These are phyloP conservation scores for Suillus bovinus DNA, from an alignment of 768 basidiomycete species.

Conservation along the genomic window DNA sequence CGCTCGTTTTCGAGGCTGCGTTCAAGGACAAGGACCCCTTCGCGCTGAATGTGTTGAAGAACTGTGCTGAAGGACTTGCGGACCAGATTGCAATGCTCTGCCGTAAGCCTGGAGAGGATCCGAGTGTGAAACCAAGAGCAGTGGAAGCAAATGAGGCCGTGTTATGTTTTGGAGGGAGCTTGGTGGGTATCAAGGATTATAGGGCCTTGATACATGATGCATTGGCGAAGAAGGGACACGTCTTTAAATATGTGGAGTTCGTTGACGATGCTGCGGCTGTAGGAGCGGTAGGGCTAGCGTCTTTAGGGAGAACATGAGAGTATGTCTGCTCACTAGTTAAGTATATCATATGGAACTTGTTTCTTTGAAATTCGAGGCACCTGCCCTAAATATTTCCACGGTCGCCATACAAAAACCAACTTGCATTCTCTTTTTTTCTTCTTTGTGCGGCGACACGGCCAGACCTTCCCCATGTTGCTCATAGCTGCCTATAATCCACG, in stretches of 20 bases:
- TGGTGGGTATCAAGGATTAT: slow-evolving; percentile 65
- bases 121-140: slow-evolving; percentile 29
- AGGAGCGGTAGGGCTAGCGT: slow-evolving; percentile 61
- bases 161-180: slow-evolving; percentile 78
- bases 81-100: slow-evolving; percentile 54
- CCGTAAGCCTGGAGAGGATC: slow-evolving; percentile 39
- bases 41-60: slow-evolving; percentile 58
- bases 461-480: slow-evolving; percentile 89
- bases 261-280: slow-evolving; percentile 67
- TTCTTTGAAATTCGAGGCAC: background rate
- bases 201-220: slow-evolving; percentile 54
- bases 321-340: background rate
- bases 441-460: slow-evolving; percentile 84
- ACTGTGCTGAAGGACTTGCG: slow-evolving; percentile 54
- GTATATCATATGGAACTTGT: too few species aligned
- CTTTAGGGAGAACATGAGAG: slow-evolving; percentile 3
- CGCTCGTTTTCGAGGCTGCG: slow-evolving; percentile 76
- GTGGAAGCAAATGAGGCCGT: slow-evolving; percentile 58
- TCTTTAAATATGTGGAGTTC: slow-evolving; percentile 65
- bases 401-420: slow-evolving; percentile 5
- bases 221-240: slow-evolving; percentile 56
- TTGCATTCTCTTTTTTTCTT: slow-evolving; percentile 14
- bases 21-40: slow-evolving; percentile 68
- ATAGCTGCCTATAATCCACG: slow-evolving; percentile 61
- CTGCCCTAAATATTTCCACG: slow-evolving; percentile 27